phyloP scores from a whole-genome alignment of 257 asterid species.

The Voacanga thouarsii region DNA sequence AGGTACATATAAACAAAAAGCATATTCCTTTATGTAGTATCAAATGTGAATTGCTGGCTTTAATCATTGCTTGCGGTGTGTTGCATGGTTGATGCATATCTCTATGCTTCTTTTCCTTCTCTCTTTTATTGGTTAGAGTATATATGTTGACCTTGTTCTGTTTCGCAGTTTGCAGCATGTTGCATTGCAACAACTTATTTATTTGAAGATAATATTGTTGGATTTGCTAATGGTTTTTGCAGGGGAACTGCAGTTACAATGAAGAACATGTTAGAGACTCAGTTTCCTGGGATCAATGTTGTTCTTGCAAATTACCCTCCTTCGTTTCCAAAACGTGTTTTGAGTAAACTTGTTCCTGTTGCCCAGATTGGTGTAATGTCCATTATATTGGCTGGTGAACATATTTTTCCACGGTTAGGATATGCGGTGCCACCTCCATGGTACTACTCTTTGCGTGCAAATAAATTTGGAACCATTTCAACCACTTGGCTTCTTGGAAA shows the following conservation, averaged over 20 bases:
- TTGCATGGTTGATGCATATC: background rate
- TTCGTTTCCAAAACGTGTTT: slow-evolving; percentile 77
- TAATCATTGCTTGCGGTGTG: background rate
- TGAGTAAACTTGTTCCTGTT: slow-evolving; percentile 80
- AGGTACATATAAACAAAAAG: background rate
- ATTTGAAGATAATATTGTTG: background rate
- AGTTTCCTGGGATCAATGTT: slow-evolving; percentile 81
- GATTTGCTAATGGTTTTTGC: slow-evolving; percentile 24
- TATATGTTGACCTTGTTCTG: background rate
- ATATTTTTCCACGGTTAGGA: slow-evolving; percentile 76
- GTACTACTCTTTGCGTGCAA: slow-evolving; percentile 73
- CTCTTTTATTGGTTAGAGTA: background rate
- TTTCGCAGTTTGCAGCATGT: background rate
- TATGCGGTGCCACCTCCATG: slow-evolving; percentile 80
- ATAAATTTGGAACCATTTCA: slow-evolving; percentile 85
- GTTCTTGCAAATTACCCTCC: slow-evolving; percentile 91
- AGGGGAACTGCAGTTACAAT: slow-evolving; percentile 93
- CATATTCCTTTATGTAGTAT: background rate
- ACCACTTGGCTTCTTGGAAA: slow-evolving; percentile 90
- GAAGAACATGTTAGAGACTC: slow-evolving; percentile 87
- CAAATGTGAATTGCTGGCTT: background rate
- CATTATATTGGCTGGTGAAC: slow-evolving; percentile 78
- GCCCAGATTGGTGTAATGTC: slow-evolving; percentile 79
- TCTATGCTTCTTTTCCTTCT: background rate
- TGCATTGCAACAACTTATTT: background rate